These are phyloP conservation scores for Deuterostichococcus epilithicus DNA, from an alignment of 139 green algal genomes.

Conservation along the genomic window DNA sequence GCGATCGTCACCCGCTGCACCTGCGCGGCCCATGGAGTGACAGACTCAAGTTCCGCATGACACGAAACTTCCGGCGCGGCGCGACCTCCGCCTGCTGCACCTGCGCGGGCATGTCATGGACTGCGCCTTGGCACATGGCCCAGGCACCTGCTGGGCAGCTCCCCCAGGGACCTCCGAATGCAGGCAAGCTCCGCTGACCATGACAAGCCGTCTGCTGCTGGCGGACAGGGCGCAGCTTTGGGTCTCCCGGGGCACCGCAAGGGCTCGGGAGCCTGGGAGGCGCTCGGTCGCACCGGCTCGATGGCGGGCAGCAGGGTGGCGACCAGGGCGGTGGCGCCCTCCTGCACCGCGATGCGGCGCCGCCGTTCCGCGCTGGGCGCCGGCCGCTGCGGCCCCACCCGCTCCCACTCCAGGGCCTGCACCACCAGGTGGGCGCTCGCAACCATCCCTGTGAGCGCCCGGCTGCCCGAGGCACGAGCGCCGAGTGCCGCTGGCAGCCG, in stretches of 20 bases:
- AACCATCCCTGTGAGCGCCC: not conserved
- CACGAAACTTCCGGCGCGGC: slow-evolving; percentile 60
- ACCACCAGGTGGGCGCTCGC: not conserved
- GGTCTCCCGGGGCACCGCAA: no score
- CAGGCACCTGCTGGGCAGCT: no score
- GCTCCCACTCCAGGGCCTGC: slow-evolving; percentile 59
- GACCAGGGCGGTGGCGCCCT: slow-evolving; percentile 68
- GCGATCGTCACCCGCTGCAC: slow-evolving; percentile 60
- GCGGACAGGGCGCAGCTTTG: no score
- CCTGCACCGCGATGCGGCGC: slow-evolving; percentile 58
- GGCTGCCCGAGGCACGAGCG: no score
- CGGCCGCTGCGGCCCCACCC: slow-evolving; percentile 34
- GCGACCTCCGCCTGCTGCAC: slow-evolving; percentile 59
- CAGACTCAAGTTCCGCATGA: slow-evolving; percentile 53
- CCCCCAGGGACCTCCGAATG: no score
- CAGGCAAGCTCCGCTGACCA: no score
- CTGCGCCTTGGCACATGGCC: no score
- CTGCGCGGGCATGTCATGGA: no score
- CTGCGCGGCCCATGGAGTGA: not conserved
- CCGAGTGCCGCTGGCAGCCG: no score
- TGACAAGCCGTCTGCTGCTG: no score
- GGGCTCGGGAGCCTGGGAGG: no score
- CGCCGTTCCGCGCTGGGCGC: slow-evolving; percentile 6
- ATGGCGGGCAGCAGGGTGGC: slow-evolving; percentile 81
- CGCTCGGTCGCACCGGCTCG: slow-evolving; percentile 59